These are phyloP conservation scores for Penicillium cosmopolitanum DNA, from an alignment of 495 filamentous ascomycete genomes.

Conservation along the genomic window DNA sequence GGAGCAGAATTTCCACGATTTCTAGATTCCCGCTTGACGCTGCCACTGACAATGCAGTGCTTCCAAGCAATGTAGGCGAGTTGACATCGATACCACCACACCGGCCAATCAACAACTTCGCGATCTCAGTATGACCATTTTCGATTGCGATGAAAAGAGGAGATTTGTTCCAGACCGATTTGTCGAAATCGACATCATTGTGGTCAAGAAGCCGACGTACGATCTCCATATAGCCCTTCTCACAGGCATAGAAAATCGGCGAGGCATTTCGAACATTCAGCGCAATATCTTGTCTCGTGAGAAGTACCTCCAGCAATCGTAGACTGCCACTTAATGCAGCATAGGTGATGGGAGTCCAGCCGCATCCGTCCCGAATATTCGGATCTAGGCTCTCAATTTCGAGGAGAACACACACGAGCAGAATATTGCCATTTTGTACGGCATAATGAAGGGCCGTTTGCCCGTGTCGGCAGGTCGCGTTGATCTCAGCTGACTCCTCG, in stretches of 20 bases:
- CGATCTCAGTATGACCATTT: neutral
- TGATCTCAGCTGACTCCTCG: neutral
- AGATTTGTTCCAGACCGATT: neutral
- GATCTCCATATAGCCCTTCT: neutral
- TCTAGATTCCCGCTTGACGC: neutral
- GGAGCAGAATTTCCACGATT: neutral
- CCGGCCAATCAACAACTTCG: neutral
- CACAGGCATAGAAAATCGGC: neutral
- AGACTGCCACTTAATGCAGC: neutral
- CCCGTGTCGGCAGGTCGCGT: neutral
- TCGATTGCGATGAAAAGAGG: neutral
- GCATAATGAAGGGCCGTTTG: neutral
- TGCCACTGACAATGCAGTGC: neutral
- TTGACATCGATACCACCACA: neutral
- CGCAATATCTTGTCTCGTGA: neutral
- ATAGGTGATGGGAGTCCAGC: neutral
- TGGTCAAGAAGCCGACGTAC: neutral
- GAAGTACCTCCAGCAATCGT: neutral
- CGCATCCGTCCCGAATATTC: neutral
- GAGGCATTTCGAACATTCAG: neutral
- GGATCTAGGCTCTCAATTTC: neutral
- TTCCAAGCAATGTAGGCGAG: neutral
- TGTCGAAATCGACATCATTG: neutral
- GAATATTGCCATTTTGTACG: neutral
- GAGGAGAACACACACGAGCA: neutral